Evolutionary conservation across 1,284 basidiomycete species (phyloP), one percentile per base, ranked within the genome.

Genomic region (Vanrija pseudolonga): DNA sequence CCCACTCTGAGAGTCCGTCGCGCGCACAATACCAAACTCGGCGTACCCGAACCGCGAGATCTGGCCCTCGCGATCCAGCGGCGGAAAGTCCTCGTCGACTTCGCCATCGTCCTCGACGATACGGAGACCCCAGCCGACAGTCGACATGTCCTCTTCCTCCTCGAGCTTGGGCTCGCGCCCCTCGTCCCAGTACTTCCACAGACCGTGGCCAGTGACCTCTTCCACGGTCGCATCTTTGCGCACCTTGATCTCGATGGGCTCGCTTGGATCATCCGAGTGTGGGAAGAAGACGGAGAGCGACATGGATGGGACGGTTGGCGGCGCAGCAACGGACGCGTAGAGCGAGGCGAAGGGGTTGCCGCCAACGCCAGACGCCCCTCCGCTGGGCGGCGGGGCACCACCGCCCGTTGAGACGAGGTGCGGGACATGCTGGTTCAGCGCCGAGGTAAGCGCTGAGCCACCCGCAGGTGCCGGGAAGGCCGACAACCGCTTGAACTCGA

Each of bases 71-170:
- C 95, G 81, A 71, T 98, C 96, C 12, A 96, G 87, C 2, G 94
- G 93, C 92, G 96, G 95, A 68, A 95, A 98, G 75, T 99, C 96
- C 71, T 98, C 95, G 71, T 99, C 96, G 0, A 98, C 92, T 73
- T 97, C 92, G 17, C 96, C 96, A 72, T 98, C 93, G 49, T 94
- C 90, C 68, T 99, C 95, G 8, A 94, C 90, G 53, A 98, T 93
- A 55, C 92, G 81, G 74, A 99, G 74, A n/a, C 91, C 86, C 94
- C 95, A 99, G 0, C 90, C 92, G 2, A 89, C 80, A 0, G 90
- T 89, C 41, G 83, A 86, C 51, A 90, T 77, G 63, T 76, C 82
- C 51, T 83, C 63, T 20, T 69, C 69, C 26, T 82, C 83, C 26
- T 71, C 85, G 26, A 96, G 73, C 64, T 84, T 84, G 0, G 92